Evolutionary conservation across 495 filamentous ascomycete genomes (phyloP).

Genomic region (Penicillium riverlandense): DNA sequence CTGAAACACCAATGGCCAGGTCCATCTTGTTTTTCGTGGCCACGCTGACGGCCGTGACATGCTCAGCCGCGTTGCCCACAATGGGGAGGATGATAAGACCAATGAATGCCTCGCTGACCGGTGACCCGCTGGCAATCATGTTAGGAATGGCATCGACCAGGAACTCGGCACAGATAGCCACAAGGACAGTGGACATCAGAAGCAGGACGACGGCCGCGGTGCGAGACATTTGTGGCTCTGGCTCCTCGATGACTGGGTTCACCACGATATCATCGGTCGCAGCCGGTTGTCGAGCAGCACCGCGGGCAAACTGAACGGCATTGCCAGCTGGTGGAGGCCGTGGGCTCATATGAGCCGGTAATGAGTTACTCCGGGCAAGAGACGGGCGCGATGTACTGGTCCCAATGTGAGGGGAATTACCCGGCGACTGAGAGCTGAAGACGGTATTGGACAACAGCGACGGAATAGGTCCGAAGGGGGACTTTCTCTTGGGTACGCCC

Average conservation of each 20-base stretch:
- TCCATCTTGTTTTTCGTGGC: conserved; percentile 97
- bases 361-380: conserved; percentile 70
- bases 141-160: conserved; percentile 72
- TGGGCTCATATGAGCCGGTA: conserved; percentile 61
- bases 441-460: conserved; percentile 59
- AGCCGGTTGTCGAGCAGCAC: conserved; percentile 24
- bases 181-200: conserved; percentile 66
- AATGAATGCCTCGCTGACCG: conserved; percentile 72
- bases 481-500: conserved; percentile 7
- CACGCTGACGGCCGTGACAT: conserved; percentile 83
- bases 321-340: conserved; percentile 30
- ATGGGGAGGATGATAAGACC: conserved; percentile 86
- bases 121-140: conserved; percentile 52
- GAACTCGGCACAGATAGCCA: conserved; percentile 84
- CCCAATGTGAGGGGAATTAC: conserved; percentile 29
- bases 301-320: conserved; percentile 35
- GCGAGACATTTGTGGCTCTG: conserved; percentile 58
- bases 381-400: conserved; percentile 38
- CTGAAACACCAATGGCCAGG: conserved; percentile 81
- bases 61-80: conserved; percentile 88
- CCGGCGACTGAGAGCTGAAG: conserved; percentile 42
- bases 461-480: conserved; percentile 46
- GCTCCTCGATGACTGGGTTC: conserved; percentile 32
- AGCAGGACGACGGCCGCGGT: conserved; percentile 68
- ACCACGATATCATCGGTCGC: conserved; percentile 12